Base-by-base conservation (phyloP, 2,329 filamentous ascomycete species). In the Ceratocystiopsis minuta region DNA sequence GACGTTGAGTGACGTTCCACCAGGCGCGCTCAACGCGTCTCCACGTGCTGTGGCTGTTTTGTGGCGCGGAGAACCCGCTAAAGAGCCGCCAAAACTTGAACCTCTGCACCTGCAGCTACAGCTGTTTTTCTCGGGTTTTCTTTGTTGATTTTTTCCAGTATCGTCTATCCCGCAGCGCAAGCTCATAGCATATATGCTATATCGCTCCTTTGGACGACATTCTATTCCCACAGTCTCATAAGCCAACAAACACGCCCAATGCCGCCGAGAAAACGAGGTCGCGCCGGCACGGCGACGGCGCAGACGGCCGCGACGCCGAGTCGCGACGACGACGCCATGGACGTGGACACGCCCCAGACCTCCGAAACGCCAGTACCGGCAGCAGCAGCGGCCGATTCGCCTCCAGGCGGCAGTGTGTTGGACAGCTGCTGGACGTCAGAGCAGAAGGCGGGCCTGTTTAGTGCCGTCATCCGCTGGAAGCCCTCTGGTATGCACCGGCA, bases 401-500 rank as follows among this genome's bases (percentile, higher is more conserved):
- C 31, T 3, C 31, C 31, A 32, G 17, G 5, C 0, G 31, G 28
- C 14, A 43, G 57, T 24, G 59, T 61, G 49, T 57, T 60, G 39
- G 72, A 75, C 43, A 83, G 88, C 49, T 73, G 78, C 20, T 98
- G 90, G 90, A 95, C 86, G 4, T 87, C 94, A 53, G 88, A 95
- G 54, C 90, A 98, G 59, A 80, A 93, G 50, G 86, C 84, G 1
- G 87, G 85, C 35, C 68, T 98, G 1, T 85, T 94, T 63, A 95
- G 95, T 57, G 85, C 78, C 41, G 80, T 96, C 50, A 87, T 96
- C 49, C 73, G 78, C 55, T 94, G 83, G 80, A 98, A 98, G 57
- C 90, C 90, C n/a, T 88, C 88, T 35, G 88, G 86, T 84, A 82
- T 94, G 69, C 86, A 94, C 63, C 92, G 88, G 57, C 85, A 94